Percentiles rank a stretch among this genome's conserved stretches.
Evolutionary conservation across 257 asterid genomes (phyloP).

Genomic region (Fraxinus anomala): DNA sequence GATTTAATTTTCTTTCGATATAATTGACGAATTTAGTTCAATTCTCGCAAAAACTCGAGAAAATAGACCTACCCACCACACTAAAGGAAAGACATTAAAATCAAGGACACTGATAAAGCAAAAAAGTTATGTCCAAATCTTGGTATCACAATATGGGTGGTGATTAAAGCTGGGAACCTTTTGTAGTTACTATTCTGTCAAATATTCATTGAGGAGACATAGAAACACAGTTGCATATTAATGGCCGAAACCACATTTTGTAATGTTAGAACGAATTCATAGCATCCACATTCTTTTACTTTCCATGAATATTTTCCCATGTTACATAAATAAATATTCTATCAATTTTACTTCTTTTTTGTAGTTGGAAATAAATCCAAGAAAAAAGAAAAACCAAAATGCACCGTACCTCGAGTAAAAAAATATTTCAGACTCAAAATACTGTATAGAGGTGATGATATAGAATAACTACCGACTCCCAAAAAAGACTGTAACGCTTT

Average conservation of each 20-base stretch:
- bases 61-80: no score
- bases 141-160: constrained; percentile 20
- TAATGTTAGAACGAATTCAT: not conserved
- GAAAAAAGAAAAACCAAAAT: no score
- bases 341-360: not conserved
- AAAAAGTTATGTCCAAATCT: not conserved
- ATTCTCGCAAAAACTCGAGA: no score
- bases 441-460: not conserved
- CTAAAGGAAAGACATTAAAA: not conserved
- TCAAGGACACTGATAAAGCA: constrained; percentile 20
- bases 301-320: not conserved
- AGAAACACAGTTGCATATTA: not conserved
- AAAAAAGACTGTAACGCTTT: no score
- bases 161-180: constrained; percentile 22
- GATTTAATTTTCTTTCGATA: no score
- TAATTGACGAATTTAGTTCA: no score
- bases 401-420: no score
- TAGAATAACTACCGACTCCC: no score
- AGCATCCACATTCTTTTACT: not conserved
- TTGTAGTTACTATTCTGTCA: constrained; percentile 22
- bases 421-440: not conserved
- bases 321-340: not conserved
- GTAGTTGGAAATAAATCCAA: not conserved
- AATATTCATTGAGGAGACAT: constrained; percentile 17
- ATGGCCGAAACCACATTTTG: not conserved